Base-by-base conservation (phyloP, 306 rosid genomes). In the Erythrophleum fordii region DNA sequence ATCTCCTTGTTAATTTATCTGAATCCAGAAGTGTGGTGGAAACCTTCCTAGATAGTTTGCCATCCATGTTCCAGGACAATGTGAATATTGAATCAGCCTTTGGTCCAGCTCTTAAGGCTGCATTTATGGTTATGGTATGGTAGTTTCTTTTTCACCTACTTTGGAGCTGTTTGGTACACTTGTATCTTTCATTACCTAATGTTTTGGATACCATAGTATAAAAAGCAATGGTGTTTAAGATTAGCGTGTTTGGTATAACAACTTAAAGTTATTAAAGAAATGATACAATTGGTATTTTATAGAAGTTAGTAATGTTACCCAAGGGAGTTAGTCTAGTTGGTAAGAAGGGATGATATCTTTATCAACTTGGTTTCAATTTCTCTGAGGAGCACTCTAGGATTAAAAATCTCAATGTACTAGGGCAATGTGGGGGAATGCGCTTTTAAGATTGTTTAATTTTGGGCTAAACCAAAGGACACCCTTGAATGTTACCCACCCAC, bases 21-120 rank as follows among this genome's bases (percentile, higher is more conserved):
- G 99, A 96, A 89, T 96, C 99, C 73, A 93, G 94, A 91, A 85
- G 83, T 82, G 99, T 96, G 75, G 99, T 93, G 77, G 98, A 96
- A 83, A 52, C 89, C 77, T 96, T 96, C 87, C 93, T 93, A 45
- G 99, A 96, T 85, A 92, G 95, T 90, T 86, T 96, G 86, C 98
- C 99, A 5, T 86, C 97, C 79, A 93, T 96, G 99, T 96, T 96
- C 81, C 92, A 86, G 82, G 97, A 92, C 85, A 96, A 96, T 73
- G 77, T 83, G 75, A 96, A 96, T 86, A 72, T 96, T 83, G 99
- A 96, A 87, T 96, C 99, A 75, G 97, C 98, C 80, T 93, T 96
- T 70, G 99, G 99, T 76, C 99, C 99, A 4, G 93, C 99, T 76
- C 94, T 96, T 65, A 96, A 93, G 82, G 95, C 97, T 61, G 91